phyloP scores from a whole-genome alignment of 805 yeast genomes.

The Starmerella riodocensis region DNA sequence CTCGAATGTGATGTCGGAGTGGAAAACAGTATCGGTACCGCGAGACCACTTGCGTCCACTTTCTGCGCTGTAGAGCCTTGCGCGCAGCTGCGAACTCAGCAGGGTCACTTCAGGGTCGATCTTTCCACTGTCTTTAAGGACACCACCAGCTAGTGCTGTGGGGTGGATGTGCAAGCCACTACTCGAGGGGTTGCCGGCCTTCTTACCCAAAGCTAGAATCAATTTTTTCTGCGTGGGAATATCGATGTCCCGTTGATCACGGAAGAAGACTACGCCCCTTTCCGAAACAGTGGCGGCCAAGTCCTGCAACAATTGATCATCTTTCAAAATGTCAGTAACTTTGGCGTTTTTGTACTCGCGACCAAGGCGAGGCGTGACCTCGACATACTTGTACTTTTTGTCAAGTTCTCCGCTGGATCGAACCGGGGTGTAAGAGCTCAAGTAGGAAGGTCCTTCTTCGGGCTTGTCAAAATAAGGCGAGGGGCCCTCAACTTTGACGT shows the following conservation, averaged over 20 bases:
- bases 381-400: conserved; percentile 21
- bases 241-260: conserved; percentile 32
- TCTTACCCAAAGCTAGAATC: conserved; percentile 21
- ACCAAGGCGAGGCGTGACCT: conserved; percentile 26
- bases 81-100: conserved; percentile 20
- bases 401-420: conserved; percentile 22
- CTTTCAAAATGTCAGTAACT: conserved; percentile 22
- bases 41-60: conserved; percentile 19
- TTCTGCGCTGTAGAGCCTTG: conserved; percentile 15
- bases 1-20: conserved; percentile 45
- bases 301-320: conserved; percentile 29
- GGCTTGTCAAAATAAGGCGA: conserved; percentile 22
- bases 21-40: conserved; percentile 31
- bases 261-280: conserved; percentile 40
- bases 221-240: conserved; percentile 24
- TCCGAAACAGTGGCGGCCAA: conserved; percentile 36
- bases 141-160: conserved; percentile 25
- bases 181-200: conserved; percentile 24
- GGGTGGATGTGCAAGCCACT: conserved; percentile 26
- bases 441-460: conserved; percentile 20
- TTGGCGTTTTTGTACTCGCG: conserved; percentile 24
- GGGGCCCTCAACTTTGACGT: conserved; percentile 16
- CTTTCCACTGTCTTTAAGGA: conserved; percentile 19
- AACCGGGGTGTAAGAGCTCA: conserved; percentile 15
- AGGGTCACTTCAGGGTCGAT: conserved; percentile 25